Evolutionary conservation across 2,329 filamentous ascomycete genomes (phyloP).

Genomic region (Xylaria sp.): DNA sequence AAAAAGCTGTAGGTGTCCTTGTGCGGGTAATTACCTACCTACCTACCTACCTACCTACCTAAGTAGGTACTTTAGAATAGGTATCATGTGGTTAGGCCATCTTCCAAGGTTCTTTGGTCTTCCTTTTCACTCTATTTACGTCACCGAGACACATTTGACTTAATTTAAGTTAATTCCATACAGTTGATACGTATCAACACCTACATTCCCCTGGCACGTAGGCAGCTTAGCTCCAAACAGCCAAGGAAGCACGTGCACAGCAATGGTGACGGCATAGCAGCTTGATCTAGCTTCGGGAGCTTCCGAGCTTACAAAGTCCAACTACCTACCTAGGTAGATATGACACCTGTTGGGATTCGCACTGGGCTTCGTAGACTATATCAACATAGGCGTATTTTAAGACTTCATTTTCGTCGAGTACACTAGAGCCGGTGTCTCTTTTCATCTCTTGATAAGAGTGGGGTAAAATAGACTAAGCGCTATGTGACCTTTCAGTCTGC

Average conservation of each 20-base stretch:
- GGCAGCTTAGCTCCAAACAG: too few relatives aligned
- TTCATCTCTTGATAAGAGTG: background rate
- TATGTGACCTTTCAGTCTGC: conserved; percentile 16
- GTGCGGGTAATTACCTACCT: background rate
- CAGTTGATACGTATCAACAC: background rate
- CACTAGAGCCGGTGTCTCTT: background rate
- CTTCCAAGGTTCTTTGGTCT: conserved; percentile 1
- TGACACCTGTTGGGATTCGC: too few relatives aligned
- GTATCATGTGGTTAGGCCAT: too few relatives aligned
- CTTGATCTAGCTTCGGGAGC: conserved; percentile 6
- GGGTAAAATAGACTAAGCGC: conserved; percentile 10
- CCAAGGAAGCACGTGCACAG: background rate
- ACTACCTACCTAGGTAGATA: too few relatives aligned
- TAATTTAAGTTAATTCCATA: background rate
- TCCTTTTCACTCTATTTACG: conserved; percentile 17
- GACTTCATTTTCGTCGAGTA: conserved; percentile 9
- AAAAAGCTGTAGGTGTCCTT: background rate
- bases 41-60: background rate
- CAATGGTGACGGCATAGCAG: conserved; percentile 9
- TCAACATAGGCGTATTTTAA: background rate
- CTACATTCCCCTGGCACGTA: too few relatives aligned
- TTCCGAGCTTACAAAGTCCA: conserved; percentile 12
- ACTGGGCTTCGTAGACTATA: too few relatives aligned
- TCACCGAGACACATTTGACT: conserved; percentile 20
- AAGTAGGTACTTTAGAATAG: background rate